Percentiles rank a stretch among this genome's conserved stretches.
Evolutionary conservation across 805 yeast genomes (phyloP).

Genomic region (Ogataea paraovalis): DNA sequence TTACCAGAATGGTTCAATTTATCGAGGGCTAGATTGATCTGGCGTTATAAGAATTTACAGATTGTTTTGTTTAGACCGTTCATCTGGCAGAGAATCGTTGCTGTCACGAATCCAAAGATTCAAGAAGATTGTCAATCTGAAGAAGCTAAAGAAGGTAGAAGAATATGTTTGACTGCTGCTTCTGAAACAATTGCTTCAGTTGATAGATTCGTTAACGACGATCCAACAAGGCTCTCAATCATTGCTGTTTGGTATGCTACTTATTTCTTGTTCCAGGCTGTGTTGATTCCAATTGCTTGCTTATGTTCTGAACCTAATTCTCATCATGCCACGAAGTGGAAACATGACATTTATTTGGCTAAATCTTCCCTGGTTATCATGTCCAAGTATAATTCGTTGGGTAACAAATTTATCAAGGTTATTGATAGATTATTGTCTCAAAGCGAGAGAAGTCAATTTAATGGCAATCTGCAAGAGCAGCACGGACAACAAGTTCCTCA

Average conservation of each 20-base stretch:
- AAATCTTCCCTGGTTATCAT: slow-evolving; percentile 36
- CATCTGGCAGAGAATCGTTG: slow-evolving; percentile 48
- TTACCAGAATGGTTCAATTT: slow-evolving; percentile 52
- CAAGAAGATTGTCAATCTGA: slow-evolving; percentile 33
- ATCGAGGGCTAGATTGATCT: slow-evolving; percentile 47
- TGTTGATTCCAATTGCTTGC: slow-evolving; percentile 53
- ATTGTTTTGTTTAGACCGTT: slow-evolving; percentile 53
- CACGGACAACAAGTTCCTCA: not conserved
- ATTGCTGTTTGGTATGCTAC: slow-evolving; percentile 61
- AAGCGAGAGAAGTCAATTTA: not conserved
- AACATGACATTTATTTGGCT: slow-evolving; percentile 38
- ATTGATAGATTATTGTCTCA: slow-evolving; percentile 37
- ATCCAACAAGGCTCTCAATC: slow-evolving; percentile 32
- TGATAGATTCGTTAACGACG: slow-evolving; percentile 31
- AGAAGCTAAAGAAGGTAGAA: slow-evolving; percentile 46
- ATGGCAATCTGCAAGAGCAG: not conserved
- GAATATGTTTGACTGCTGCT: slow-evolving; percentile 48
- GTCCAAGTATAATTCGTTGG: slow-evolving; percentile 41
- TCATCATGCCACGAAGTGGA: slow-evolving; percentile 42
- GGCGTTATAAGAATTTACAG: slow-evolving; percentile 58
- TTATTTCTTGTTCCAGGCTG: slow-evolving; percentile 60
- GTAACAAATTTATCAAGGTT: slow-evolving; percentile 41
- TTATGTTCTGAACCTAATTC: slow-evolving; percentile 48
- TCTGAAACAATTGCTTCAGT: slow-evolving; percentile 50
- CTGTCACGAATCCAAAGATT: slow-evolving; percentile 32